Evolutionary conservation across 345 rosid species (phyloP), one percentile per base, ranked within the genome.

Genomic region (Ricinus communis): DNA sequence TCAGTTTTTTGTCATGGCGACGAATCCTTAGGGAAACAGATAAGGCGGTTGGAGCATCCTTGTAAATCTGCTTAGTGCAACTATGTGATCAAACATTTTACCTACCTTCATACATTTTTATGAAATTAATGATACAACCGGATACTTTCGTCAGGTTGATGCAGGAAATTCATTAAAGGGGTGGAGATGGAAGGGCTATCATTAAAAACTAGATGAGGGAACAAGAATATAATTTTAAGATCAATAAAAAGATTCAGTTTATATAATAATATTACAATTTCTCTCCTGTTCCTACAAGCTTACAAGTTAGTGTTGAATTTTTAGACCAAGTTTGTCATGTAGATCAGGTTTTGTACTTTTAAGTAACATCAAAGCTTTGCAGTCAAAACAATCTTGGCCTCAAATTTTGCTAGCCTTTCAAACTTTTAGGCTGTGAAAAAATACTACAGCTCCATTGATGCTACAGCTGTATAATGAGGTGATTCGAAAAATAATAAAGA

Each of bases 301-400:
- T 13, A 51, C 18, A 54, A 60, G 73, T 21, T 56, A 16, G 70
- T 28, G 28, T 40, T 19, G 22, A 73, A 50, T 70, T 56, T n/a
- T 46, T 18, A 54, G 25, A 52, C 31, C 54, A 65, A 60, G 62
- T 52, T 53, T 18, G 33, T 63, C 36, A 24, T 45, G 56, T 6
- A 22, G 5, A 8, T 14, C 16, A n/a, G 62, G 4, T 33, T 21
- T 50, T 36, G 30, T 50, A 60, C 41, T 50, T 74, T 46, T 46
- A 71, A 68, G 30, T 25, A 31, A 38, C 38, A 53, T 13, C 75
- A 47, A 72, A 54, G 64, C 24, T 27, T n/a, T 52, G 33, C 67
- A 61, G 38, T 61, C 15, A 54, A 56, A 61, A 36, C 55, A 55
- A 28, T 68, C 59, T n/a, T 55, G 25, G 30, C 75, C 59, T 67